Conservation (phyloP, 805 yeast genomes). For the Candida pseudoglaebosa region DNA sequence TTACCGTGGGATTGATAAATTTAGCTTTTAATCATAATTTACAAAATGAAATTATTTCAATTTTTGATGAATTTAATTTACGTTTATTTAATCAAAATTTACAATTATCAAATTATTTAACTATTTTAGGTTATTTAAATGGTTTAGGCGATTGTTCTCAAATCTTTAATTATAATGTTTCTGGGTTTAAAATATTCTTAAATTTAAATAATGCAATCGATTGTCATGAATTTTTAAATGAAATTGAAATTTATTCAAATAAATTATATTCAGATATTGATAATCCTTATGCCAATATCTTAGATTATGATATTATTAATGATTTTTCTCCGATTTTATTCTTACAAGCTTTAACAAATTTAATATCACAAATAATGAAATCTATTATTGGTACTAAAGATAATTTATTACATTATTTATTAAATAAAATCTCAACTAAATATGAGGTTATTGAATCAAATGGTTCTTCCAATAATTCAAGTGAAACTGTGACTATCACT, state of each 20-base stretch:
- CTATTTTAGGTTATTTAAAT: conserved; percentile 32
- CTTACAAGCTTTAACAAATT: conserved; percentile 29
- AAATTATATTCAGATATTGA: conserved; percentile 11
- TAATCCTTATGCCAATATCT: conserved; percentile 14
- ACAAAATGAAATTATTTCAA: conserved; percentile 21
- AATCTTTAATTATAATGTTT: conserved; percentile 20
- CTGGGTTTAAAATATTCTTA: conserved; percentile 27
- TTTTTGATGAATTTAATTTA: conserved; percentile 24
- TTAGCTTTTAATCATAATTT: conserved; percentile 23
- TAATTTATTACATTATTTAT: conserved; percentile 26
- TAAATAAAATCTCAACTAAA: conserved; percentile 21
- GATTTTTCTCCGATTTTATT: conserved; percentile 34
- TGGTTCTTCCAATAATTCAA: conserved; percentile 5
- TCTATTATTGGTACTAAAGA: conserved; percentile 23
- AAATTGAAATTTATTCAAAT: conserved; percentile 29
- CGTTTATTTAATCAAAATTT: conserved; percentile 20
- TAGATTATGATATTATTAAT: conserved; percentile 23
- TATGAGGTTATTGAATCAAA: conserved; percentile 12
- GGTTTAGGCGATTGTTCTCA: conserved; percentile 26
- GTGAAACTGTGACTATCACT: conserved; percentile 13
- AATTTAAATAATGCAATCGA: conserved; percentile 35
- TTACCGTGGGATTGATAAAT: conserved; percentile 30
- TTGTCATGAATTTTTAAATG: conserved; percentile 34
- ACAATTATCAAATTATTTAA: conserved; percentile 29
- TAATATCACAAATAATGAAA: conserved; percentile 33